Percentiles rank a stretch among this genome's conserved stretches.
These are phyloP conservation scores for Mycena filopes DNA, from an alignment of 768 basidiomycete genomes.

Conservation along the genomic window DNA sequence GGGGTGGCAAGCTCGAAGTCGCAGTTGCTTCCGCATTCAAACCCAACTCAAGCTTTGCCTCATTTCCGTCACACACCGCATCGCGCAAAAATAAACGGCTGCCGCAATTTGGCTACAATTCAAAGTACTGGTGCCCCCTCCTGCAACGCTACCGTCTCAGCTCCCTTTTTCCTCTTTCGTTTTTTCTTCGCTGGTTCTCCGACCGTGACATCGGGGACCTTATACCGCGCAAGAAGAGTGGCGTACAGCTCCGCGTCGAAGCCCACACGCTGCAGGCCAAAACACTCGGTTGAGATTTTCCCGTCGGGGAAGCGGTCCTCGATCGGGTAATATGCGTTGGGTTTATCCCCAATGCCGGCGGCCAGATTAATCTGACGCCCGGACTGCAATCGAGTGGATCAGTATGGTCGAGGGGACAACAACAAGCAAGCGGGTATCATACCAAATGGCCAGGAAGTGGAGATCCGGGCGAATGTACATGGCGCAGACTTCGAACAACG, in stretches of 20 bases:
- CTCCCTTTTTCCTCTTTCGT: too few species aligned
- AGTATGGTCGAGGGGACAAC: background rate
- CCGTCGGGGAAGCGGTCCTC: background rate
- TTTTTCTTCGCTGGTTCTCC: too few species aligned
- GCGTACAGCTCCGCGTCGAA: background rate
- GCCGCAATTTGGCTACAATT: too few species aligned
- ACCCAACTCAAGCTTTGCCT: too few species aligned
- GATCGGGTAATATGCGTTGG: background rate
- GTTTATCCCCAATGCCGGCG: background rate
- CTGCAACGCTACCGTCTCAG: too few species aligned
- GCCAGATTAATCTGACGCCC: background rate
- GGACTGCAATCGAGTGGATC: background rate
- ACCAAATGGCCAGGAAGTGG: background rate
- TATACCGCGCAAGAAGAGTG: too few species aligned
- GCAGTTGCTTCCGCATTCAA: too few species aligned
- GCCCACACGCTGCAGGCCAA: slow-evolving; percentile 7
- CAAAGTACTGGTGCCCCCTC: too few species aligned
- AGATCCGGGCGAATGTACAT: background rate
- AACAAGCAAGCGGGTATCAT: background rate
- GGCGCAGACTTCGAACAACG: background rate
- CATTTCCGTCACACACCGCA: too few species aligned
- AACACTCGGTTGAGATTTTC: background rate
- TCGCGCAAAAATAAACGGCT: too few species aligned
- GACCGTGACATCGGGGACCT: too few species aligned
- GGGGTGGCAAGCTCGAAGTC: too few species aligned